Conservation (phyloP, 139 green algal species). For the Dunaliella primolecta region DNA sequence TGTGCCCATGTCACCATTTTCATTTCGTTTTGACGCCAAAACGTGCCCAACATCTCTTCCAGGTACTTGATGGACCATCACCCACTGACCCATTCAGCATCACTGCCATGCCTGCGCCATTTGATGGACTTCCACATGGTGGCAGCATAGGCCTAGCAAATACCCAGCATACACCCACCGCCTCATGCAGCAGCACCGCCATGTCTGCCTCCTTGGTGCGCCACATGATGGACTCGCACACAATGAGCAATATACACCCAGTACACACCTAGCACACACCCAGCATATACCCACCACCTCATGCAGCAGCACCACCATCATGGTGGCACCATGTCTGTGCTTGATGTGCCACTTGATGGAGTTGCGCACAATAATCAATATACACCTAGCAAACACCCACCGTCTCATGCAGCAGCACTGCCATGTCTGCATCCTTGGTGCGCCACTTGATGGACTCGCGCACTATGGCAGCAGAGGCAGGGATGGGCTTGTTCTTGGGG, state of each 20-base stretch:
- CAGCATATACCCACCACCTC: conserved; percentile 14
- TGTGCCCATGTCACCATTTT: no score
- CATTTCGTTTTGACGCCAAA: no score
- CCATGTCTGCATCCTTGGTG: conserved; percentile 53
- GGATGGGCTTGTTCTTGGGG: conserved; percentile 49
- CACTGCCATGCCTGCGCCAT: not conserved
- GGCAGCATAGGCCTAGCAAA: no score
- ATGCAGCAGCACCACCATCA: conserved; percentile 20
- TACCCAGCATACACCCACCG: no score
- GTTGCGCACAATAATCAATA: conserved; percentile 67
- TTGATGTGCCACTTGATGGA: conserved; percentile 74
- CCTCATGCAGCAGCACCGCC: conserved; percentile 17
- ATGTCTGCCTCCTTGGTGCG: conserved; percentile 56
- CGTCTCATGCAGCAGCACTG: conserved; percentile 20
- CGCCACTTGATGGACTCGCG: conserved; percentile 73
- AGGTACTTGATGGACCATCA: no score
- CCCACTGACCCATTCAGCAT: no score
- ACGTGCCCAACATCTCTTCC: no score
- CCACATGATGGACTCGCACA: conserved; percentile 76
- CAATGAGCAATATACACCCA: no score
- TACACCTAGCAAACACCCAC: no score
- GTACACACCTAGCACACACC: no score
- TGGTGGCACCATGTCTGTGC: conserved; percentile 42
- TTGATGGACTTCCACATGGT: not conserved
- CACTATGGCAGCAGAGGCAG: conserved; percentile 48